phyloP scores from a whole-genome alignment of 352 stramenopile genomes.

The Globisporangium recalcitrans region DNA sequence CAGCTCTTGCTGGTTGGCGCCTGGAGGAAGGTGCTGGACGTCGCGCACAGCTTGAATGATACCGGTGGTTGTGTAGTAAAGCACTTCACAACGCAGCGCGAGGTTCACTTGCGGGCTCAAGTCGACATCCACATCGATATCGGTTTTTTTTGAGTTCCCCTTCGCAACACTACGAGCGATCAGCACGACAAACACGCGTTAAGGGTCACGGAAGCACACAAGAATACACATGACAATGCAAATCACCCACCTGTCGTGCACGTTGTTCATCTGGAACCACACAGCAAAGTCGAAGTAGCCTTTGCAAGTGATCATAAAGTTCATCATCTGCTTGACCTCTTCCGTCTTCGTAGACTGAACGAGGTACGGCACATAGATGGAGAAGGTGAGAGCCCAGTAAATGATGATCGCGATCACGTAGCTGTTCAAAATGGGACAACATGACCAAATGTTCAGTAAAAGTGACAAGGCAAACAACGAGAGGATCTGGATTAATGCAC shows the following conservation, averaged over 20 bases:
- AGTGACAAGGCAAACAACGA: no score
- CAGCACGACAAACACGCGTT: background rate
- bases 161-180: conserved; percentile 10
- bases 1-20: conserved; percentile 69
- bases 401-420: conserved; percentile 90
- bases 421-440: conserved; percentile 21
- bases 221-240: background rate
- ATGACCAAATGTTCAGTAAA: background rate
- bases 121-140: conserved; percentile 83
- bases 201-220: background rate
- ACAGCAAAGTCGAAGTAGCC: conserved; percentile 88
- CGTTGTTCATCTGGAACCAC: conserved; percentile 89
- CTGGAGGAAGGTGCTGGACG: conserved; percentile 57
- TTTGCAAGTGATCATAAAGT: conserved; percentile 89
- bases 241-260: conserved; percentile 37
- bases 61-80: conserved; percentile 85
- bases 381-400: conserved; percentile 85
- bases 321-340: conserved; percentile 75
- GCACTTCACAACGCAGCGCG: conserved; percentile 75
- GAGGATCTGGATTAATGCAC: conserved; percentile 14
- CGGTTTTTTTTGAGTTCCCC: conserved; percentile 32
- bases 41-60: conserved; percentile 85
- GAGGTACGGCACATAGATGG: conserved; percentile 82
- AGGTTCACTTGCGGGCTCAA: conserved; percentile 84
- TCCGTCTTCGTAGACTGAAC: conserved; percentile 47